Evolutionary conservation across 2,329 filamentous ascomycete species (phyloP).

Genomic region (Aspergillus aculeatus): DNA sequence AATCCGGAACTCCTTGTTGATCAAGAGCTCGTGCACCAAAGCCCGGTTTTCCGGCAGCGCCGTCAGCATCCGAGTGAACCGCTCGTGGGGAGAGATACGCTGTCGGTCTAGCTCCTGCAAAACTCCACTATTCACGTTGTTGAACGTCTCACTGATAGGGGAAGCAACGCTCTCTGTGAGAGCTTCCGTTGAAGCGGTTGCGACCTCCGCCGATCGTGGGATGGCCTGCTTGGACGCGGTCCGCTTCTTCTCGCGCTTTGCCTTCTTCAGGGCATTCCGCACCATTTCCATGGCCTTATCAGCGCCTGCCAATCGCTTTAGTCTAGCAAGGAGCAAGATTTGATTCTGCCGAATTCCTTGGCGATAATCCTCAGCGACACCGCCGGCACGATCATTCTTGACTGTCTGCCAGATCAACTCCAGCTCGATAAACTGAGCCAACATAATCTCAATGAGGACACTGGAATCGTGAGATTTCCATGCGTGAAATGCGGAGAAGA

Average conservation of each 20-base stretch:
- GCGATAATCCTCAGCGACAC: conserved; percentile 62
- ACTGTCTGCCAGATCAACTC: conserved; percentile 68
- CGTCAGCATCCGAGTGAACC: conserved; percentile 56
- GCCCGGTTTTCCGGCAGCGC: conserved; percentile 61
- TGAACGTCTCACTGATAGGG: conserved; percentile 43
- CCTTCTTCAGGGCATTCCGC: conserved; percentile 60
- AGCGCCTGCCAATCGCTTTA: conserved; percentile 62
- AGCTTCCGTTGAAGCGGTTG: conserved; percentile 32
- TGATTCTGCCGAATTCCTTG: conserved; percentile 67
- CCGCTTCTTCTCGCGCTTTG: conserved; percentile 53
- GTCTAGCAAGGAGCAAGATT: conserved; percentile 59
- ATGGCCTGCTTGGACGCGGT: conserved; percentile 56
- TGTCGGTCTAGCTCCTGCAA: conserved; percentile 38
- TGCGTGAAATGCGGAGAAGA: conserved; percentile 62
- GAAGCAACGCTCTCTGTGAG: conserved; percentile 40
- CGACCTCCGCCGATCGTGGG: conserved; percentile 53
- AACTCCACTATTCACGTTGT: conserved; percentile 34
- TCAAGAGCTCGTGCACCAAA: conserved; percentile 62
- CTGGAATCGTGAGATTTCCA: conserved; percentile 65
- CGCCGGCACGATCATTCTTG: conserved; percentile 61
- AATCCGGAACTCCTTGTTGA: conserved; percentile 63
- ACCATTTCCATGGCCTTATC: conserved; percentile 61
- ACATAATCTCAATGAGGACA: conserved; percentile 64
- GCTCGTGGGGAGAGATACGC: conserved; percentile 38
- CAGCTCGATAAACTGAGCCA: conserved; percentile 64